A percentile compares a stretch with the other conserved stretches of the same genome.
These are phyloP conservation scores for Corylus heterophylla DNA, from an alignment of 306 rosid species.

Conservation along the genomic window DNA sequence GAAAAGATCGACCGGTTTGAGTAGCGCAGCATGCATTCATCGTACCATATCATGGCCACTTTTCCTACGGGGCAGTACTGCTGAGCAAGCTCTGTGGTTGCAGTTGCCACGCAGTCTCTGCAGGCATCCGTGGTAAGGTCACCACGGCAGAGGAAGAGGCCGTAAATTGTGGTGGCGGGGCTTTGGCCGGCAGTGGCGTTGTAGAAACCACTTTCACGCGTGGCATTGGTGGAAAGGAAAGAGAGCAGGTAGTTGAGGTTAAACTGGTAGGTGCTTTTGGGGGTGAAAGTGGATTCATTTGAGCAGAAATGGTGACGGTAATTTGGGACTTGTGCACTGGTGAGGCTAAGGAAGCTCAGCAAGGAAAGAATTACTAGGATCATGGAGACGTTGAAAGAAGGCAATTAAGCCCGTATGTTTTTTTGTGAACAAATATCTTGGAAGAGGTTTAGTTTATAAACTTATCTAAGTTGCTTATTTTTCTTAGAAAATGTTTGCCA, in stretches of 20 bases:
- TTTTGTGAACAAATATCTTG: too few relatives aligned
- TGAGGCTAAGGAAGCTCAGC: neutral
- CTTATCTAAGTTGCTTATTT: too few relatives aligned
- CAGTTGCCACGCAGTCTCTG: conserved; percentile 27
- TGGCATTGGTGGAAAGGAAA: neutral
- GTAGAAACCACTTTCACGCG: neutral
- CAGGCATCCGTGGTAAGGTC: neutral
- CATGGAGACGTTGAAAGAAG: neutral
- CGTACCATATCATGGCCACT: conserved; percentile 29
- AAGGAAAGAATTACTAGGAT: neutral
- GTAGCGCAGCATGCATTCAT: conserved; percentile 40
- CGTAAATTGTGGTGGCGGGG: neutral
- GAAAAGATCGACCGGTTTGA: conserved; percentile 27
- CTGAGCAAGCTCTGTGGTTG: conserved; percentile 8
- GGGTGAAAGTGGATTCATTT: neutral
- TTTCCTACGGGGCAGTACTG: conserved; percentile 5
- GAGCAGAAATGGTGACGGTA: neutral
- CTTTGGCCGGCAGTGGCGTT: neutral
- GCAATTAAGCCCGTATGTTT: neutral
- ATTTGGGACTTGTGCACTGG: neutral
- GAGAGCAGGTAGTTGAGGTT: neutral
- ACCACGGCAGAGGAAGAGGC: conserved; percentile 7
- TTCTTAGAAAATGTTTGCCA: too few relatives aligned
- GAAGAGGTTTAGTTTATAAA: too few relatives aligned
- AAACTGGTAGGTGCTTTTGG: neutral